Percentiles rank a stretch among this genome's conserved stretches.
Conservation (phyloP, 2,329 filamentous ascomycete species). For the Botryotinia calthae region DNA sequence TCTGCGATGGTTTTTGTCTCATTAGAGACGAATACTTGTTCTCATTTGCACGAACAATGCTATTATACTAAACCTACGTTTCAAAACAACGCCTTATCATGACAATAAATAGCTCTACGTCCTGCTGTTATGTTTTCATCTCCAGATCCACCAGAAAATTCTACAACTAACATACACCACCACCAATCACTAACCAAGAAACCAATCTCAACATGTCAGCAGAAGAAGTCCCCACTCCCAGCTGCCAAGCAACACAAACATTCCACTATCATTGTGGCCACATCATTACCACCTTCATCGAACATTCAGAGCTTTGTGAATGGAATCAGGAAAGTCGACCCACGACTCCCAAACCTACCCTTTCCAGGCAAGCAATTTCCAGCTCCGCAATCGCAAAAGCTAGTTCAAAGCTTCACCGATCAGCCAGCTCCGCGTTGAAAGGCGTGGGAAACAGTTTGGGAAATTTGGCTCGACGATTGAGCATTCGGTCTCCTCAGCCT, state of each 20-base stretch:
- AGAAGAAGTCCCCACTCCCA: not conserved
- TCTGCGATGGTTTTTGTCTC: not conserved
- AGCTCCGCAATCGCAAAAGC: not conserved
- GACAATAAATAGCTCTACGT: not conserved
- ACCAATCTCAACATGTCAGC: not conserved
- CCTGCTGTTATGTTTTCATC: not conserved
- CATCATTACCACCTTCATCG: not conserved
- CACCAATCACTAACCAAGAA: not conserved
- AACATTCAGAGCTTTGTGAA: not conserved
- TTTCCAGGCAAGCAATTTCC: not conserved
- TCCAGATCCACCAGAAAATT: not conserved
- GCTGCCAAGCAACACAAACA: not conserved
- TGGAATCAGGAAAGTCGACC: not conserved
- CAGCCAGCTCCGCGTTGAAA: not conserved
- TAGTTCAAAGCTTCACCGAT: not conserved
- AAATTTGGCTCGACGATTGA: not conserved
- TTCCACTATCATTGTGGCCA: not conserved
- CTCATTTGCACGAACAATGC: not conserved
- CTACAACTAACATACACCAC: not conserved
- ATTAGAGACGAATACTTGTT: not conserved
- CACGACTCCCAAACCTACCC: not conserved
- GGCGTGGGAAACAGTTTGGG: not conserved
- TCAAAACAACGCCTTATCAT: not conserved
- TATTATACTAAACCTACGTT: not conserved
- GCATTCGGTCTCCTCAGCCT: not conserved